Evolutionary conservation across 352 stramenopile species (phyloP), one percentile per base, ranked within the genome.

Genomic region (Elongisporangium anandrum): DNA sequence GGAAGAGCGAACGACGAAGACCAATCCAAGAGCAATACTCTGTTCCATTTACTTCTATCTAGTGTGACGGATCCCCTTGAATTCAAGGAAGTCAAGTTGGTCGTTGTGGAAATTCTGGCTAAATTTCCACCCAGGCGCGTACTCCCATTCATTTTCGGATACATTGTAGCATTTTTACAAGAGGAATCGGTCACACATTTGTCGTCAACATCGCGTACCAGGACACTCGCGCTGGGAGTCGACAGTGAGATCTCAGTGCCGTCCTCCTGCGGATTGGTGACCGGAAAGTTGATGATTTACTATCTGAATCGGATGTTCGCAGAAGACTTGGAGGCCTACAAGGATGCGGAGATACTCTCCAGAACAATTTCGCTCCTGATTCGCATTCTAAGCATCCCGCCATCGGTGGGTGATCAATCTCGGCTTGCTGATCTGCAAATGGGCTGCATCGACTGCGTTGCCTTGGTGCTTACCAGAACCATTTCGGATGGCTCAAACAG

Each of bases 21-120:
- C 13, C 29, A 41, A 15, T 41, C 29, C 29, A 41, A 41, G 29
- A 41, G 29, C 9, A 41, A 41, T 8, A 13, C 29, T 15, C 29
- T 41, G 9, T 41, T 41, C 29, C 29, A 41, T 4, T 41, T 41
- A 41, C 9, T 41, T 8, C 9, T 41, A 1, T 41, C 5, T 41
- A 41, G 29, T 41, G 29, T 41, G 5, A 41, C 86, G 17, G 74
- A 90, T 53, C 77, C 80, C 6, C 61, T 92, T 50, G 82, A 92
- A 65, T 92, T 82, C 57, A 92, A 92, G 59, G 82, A 92, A 52
- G 70, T 92, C 48, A 92, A 90, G 58, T 85, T 92, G 78, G 56
- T 92, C 0, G 62, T 73, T 7, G 69, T 73, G 5, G 82, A 92
- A 47, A 64, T 80, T 8, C 56, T 90, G 23, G 71, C 74, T 3